Evolutionary conservation across 1,139 yeast species (phyloP).

Genomic region (Hansenula sp.): DNA sequence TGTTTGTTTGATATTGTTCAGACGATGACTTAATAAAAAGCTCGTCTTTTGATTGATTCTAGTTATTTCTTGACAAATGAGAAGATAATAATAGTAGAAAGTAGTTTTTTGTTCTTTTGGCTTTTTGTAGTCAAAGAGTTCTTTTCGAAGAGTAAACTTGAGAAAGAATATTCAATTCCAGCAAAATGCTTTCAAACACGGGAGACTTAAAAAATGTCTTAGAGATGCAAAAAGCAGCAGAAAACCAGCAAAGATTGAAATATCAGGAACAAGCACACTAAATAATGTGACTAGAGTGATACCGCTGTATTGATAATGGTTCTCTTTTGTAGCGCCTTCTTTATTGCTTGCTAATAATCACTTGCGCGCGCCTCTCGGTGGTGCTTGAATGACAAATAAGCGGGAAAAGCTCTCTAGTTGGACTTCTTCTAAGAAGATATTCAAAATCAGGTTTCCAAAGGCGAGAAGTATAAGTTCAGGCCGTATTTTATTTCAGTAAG

Average conservation of each 20-base stretch:
- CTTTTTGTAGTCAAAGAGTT: neutral
- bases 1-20: neutral
- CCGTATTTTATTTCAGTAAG: neutral
- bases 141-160: neutral
- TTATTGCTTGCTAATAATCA: constrained; percentile 1
- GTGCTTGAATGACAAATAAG: neutral
- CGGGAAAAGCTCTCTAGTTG: constrained; percentile 2
- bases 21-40: constrained; percentile 15
- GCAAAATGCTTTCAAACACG: too few relatives aligned
- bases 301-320: neutral
- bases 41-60: constrained; percentile 1
- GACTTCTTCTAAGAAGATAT: neutral
- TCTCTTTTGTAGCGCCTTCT: neutral
- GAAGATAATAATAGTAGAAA: neutral
- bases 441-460: constrained; percentile 3
- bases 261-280: too few relatives aligned
- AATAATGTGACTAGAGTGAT: neutral
- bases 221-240: too few relatives aligned
- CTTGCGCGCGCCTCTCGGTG: neutral
- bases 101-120: neutral
- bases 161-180: too few relatives aligned
- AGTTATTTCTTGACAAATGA: neutral
- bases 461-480: neutral
- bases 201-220: too few relatives aligned
- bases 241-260: too few relatives aligned